Base-by-base conservation (phyloP, 768 basidiomycete species). In the Boletus speciosus region DNA sequence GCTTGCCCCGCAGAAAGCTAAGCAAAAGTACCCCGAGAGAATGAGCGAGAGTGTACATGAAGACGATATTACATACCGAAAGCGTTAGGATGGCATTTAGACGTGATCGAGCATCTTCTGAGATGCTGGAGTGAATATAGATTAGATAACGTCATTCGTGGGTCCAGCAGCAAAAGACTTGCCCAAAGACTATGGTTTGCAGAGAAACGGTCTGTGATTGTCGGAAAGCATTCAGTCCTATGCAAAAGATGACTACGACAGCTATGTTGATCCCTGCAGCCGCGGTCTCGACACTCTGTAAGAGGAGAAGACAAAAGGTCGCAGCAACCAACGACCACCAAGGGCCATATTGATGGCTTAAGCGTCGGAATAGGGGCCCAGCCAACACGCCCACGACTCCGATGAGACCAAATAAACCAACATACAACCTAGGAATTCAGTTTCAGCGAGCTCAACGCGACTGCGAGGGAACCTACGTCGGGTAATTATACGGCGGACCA, bases 391-490 rank as follows among this genome's bases (percentile, higher is more conserved):
- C 78, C 23, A 47, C 57, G 41, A 76, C 65, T 14, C 80, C 79
- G 9, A 80, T 50, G 6, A 81, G 71, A 23, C 78, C 79, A 56
- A 80, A 77, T n/a, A 81, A 62, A 34, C 79, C 79, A 47, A 78
- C 78, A 19, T 69, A 66, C 35, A 63, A 56, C 44, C 59, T 50
- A n/a, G 4, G 19, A 31, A 3, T 12, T 37, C 11, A 15, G 7
- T 49, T 41, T 64, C 29, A 58, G 34, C n/a, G 19, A 36, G 25
- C 31, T 46, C 46, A 10, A 6, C 1, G 27, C 1, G 19, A 38
- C 9, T 10, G 25, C 2, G n/a, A 42, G 29, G 21, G 35, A 10
- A 62, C 66, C n/a, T 44, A 69, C 66, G 65, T 70, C 10, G 66
- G 65, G 49, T 67, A 76, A 47, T 66, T 3, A 53, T 76, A 78